Base-by-base conservation (phyloP, 2,329 filamentous ascomycete species). In the Triangularia setosa region DNA sequence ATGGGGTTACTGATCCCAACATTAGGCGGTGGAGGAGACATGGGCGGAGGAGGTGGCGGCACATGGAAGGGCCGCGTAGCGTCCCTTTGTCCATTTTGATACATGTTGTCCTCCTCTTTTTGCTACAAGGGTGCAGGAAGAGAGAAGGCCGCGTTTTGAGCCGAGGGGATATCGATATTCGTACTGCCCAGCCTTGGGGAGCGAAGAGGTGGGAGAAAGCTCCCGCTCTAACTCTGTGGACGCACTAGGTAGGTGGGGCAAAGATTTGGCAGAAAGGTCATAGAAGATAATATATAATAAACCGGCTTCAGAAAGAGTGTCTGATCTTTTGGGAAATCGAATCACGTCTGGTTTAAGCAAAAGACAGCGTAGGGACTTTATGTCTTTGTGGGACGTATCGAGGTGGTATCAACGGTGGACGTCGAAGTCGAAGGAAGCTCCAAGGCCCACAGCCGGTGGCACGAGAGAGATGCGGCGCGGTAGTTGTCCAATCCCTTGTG, bases 1-100 rank as follows among this genome's bases (percentile, higher is more conserved):
- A 71, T 63, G 33, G 58, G 44, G 57, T 66, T 69, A 60, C 64
- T 79, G 71, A 82, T 81, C 66, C 73, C 56, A 28, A 70, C 64
- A 35, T 65, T 60, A 48, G 78, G 77, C 57, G 82, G 83, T 58
- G 80, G 79, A 25, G 80, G 79, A 23, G 83, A 81, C 77, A 85
- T 82, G 62, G 84, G 83, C 69, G 83, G 84, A 62, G 84, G 83
- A 61, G 83, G 84, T 56, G 83, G 83, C 64, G 83, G 84, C 67
- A 86, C 78, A 71, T 82, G 82, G 72, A 81, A 87, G 56, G 82
- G 75, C 73, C 84, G 81, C 67, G 80, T 76, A 66, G 79, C 78
- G 71, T 87, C 83, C 74, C 83, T 78, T 73, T 84, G 83, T 57
- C 79, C 76, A 69, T 79, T 79, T 72, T 81, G 80, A 76, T 86